A percentile compares a stretch with the other conserved stretches of the same genome.
phyloP scores from a whole-genome alignment of 2,329 filamentous ascomycete species.

The Juglanconis oblonga region DNA sequence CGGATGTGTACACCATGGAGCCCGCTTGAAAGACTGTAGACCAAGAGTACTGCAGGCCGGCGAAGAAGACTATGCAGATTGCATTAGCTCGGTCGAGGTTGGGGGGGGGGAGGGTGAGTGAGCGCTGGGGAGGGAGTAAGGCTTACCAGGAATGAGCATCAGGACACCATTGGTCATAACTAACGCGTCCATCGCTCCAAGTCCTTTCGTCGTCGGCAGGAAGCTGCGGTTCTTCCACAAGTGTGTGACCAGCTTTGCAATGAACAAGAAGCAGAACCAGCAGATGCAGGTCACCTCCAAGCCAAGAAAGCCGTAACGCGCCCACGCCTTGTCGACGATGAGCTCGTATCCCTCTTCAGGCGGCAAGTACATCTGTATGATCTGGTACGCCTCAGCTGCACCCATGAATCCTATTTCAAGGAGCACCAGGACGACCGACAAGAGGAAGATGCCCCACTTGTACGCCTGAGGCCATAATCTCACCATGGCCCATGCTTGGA shows the following conservation, averaged over 20 bases:
- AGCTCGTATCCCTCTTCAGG: constrained; percentile 5
- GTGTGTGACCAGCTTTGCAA: constrained; percentile 47
- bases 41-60: constrained; percentile 42
- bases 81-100: no score
- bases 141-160: constrained; percentile 54
- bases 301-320: constrained; percentile 35
- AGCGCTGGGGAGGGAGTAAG: not conserved
- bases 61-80: constrained; percentile 44
- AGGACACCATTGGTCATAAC: constrained; percentile 54
- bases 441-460: constrained; percentile 26
- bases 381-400: constrained; percentile 35
- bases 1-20: constrained; percentile 47
- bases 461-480: constrained; percentile 41
- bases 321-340: constrained; percentile 28
- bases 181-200: constrained; percentile 53
- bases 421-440: constrained; percentile 34
- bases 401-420: constrained; percentile 30
- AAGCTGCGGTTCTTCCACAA: constrained; percentile 45
- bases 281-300: constrained; percentile 29
- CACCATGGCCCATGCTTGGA: constrained; percentile 53
- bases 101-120: not conserved
- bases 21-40: constrained; percentile 46
- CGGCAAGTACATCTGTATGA: constrained; percentile 26
- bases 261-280: constrained; percentile 57
- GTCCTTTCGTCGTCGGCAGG: constrained; percentile 37